Conservation (phyloP, 805 yeast species). For the Myxozyma monticola region DNA sequence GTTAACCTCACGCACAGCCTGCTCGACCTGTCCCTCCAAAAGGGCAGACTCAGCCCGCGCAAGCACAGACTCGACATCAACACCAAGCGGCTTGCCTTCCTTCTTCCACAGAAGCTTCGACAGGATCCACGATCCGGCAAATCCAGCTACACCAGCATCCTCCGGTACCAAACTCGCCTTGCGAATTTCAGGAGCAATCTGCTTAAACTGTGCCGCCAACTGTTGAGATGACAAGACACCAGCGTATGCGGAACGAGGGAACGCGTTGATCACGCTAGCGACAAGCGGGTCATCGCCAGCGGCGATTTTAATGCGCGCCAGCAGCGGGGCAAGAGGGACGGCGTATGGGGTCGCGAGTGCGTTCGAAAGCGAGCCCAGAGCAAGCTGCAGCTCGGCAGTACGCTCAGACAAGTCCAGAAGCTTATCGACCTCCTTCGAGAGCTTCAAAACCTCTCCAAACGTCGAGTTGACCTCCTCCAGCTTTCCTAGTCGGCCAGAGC, state of each 20-base stretch:
- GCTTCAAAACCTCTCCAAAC: constrained; percentile 55
- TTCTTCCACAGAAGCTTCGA: constrained; percentile 75
- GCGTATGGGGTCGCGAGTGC: constrained; percentile 45
- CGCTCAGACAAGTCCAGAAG: constrained; percentile 44
- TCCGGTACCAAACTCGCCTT: constrained; percentile 88
- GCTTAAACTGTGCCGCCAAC: constrained; percentile 74
- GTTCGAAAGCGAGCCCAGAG: constrained; percentile 46
- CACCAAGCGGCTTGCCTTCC: constrained; percentile 74
- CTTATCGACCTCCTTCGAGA: constrained; percentile 42
- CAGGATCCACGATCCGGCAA: constrained; percentile 74
- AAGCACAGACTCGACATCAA: constrained; percentile 83
- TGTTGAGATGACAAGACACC: constrained; percentile 79
- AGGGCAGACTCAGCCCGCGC: constrained; percentile 80
- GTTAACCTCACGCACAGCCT: constrained; percentile 91
- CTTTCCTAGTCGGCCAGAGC: constrained; percentile 74
- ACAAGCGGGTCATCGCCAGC: constrained; percentile 53
- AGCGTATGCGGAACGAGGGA: constrained; percentile 48
- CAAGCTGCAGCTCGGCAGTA: constrained; percentile 46
- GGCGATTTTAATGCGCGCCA: constrained; percentile 40
- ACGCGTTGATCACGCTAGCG: constrained; percentile 47
- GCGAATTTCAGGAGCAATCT: constrained; percentile 81
- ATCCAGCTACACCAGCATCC: constrained; percentile 93
- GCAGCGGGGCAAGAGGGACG: constrained; percentile 40
- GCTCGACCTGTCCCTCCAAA: constrained; percentile 71
- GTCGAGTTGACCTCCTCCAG: constrained; percentile 59